These are phyloP conservation scores for Schizosaccharomyces versatilis DNA, from an alignment of 1,139 yeast genomes.

Conservation along the genomic window DNA sequence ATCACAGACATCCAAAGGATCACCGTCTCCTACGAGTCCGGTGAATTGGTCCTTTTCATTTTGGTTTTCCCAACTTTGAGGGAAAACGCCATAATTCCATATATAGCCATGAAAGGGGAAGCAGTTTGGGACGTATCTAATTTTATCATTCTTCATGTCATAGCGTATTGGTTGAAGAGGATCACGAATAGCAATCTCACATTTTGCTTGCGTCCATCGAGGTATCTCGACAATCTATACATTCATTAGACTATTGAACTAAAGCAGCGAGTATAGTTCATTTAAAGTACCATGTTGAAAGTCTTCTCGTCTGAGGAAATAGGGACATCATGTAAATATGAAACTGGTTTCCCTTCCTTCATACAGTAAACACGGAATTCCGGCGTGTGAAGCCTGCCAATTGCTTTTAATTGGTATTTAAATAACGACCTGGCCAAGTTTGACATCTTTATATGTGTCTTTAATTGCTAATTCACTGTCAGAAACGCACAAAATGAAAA, in stretches of 20 bases:
- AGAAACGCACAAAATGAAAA: too few species aligned
- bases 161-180: slow-evolving; percentile 76
- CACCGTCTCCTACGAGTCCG: slow-evolving; percentile 66
- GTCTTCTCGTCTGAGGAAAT: slow-evolving; percentile 39
- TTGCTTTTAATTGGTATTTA: slow-evolving; percentile 29
- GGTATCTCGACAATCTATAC: slow-evolving; percentile 90
- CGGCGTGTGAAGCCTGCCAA: slow-evolving; percentile 64
- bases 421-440: slow-evolving; percentile 4
- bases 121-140: slow-evolving; percentile 55
- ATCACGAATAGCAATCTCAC: slow-evolving; percentile 59
- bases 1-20: slow-evolving; percentile 90
- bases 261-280: not conserved
- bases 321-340: slow-evolving; percentile 82
- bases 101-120: slow-evolving; percentile 94
- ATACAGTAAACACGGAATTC: slow-evolving; percentile 61
- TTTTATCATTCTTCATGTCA: slow-evolving; percentile 77
- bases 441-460: too few species aligned
- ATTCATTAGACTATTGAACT: not conserved
- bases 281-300: slow-evolving; percentile 26
- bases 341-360: slow-evolving; percentile 34
- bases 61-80: slow-evolving; percentile 91
- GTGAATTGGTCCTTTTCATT: slow-evolving; percentile 25
- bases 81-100: slow-evolving; percentile 51
- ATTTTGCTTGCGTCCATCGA: slow-evolving; percentile 38
- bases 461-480: too few species aligned